These are phyloP conservation scores for Cercospora canescens DNA, from an alignment of 2,329 filamentous ascomycete genomes.

Conservation along the genomic window DNA sequence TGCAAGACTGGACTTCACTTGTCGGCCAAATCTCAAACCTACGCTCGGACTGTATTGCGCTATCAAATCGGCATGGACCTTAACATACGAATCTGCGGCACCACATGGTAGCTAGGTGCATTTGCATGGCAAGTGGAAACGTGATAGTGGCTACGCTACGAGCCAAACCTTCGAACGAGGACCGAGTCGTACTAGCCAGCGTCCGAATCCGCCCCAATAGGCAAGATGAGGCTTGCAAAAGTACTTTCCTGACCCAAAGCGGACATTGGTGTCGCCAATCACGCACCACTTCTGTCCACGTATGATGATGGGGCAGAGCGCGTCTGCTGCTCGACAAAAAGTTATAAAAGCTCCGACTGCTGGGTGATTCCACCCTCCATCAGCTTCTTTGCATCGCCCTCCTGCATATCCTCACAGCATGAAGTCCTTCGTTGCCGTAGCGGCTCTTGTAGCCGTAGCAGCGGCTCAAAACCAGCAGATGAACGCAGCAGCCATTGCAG, in stretches of 20 bases:
- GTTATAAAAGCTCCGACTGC: background rate
- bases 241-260: background rate
- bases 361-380: background rate
- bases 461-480: constrained; percentile 29
- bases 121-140: background rate
- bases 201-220: background rate
- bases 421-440: constrained; percentile 23
- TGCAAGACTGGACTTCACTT: background rate
- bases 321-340: background rate
- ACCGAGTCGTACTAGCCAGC: background rate
- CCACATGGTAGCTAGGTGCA: background rate
- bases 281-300: background rate
- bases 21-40: background rate
- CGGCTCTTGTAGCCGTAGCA: constrained; percentile 25
- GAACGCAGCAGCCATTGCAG: constrained; percentile 25
- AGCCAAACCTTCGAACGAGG: background rate
- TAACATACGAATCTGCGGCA: background rate
- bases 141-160: background rate
- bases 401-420: constrained; percentile 6
- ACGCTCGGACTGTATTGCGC: background rate
- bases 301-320: background rate
- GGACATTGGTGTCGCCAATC: background rate
- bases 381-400: background rate
- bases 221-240: background rate
- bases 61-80: background rate